Percentiles rank a stretch among this genome's conserved stretches.
phyloP scores from a whole-genome alignment of 192 early-diverging fungal species.

The Phlyctochytrium planicorne region DNA sequence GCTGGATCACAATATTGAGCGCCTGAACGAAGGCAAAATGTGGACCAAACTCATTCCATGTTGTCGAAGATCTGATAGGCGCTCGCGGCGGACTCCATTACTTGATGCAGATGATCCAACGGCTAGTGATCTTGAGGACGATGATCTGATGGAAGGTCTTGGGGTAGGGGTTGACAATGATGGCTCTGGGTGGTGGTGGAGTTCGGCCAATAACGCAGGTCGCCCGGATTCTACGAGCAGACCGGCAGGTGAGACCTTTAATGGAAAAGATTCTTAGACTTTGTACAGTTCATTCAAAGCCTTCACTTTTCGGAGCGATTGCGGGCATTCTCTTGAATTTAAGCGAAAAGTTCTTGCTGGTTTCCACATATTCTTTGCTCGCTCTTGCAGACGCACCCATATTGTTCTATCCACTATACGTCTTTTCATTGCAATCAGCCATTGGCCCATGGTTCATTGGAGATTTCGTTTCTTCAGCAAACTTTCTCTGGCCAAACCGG shows the following conservation, averaged over 20 bases:
- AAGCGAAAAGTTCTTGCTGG: too few relatives aligned
- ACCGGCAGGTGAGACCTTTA: too few relatives aligned
- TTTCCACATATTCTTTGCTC: constrained; percentile 20
- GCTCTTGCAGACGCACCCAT: constrained; percentile 45
- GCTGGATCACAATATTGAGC: background rate
- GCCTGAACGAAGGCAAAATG: background rate
- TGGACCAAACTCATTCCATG: background rate
- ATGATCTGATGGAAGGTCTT: background rate
- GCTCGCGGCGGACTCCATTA: background rate
- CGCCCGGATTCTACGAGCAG: too few relatives aligned
- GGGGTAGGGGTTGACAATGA: background rate
- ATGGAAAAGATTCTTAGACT: too few relatives aligned
- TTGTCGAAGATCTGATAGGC: background rate
- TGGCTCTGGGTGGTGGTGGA: background rate
- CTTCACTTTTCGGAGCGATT: too few relatives aligned
- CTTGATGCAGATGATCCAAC: background rate
- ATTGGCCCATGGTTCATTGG: constrained; percentile 70
- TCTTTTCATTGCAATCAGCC: constrained; percentile 36
- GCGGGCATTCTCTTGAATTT: too few relatives aligned
- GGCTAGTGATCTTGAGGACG: too few relatives aligned
- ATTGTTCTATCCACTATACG: constrained; percentile 59
- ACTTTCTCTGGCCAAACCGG: background rate
- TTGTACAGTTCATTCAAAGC: too few relatives aligned
- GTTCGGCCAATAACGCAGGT: too few relatives aligned
- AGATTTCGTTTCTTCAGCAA: constrained; percentile 57